A percentile compares a stretch with the other conserved stretches of the same genome.
phyloP scores from a whole-genome alignment of 2,329 filamentous ascomycete genomes.

The Colletotrichum sp. region DNA sequence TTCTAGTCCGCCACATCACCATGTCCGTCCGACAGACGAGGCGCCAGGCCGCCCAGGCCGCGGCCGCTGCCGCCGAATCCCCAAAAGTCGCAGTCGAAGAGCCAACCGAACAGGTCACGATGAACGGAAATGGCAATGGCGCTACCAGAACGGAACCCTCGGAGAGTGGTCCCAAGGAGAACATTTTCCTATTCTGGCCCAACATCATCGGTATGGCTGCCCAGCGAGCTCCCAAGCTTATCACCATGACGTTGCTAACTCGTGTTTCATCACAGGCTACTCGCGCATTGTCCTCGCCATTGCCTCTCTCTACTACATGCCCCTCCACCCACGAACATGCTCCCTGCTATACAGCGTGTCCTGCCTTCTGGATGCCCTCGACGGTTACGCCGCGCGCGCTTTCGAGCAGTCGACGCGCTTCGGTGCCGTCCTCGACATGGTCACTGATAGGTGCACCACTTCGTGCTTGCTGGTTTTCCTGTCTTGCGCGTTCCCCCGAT shows the following conservation, averaged over 20 bases:
- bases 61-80: conserved; percentile 1
- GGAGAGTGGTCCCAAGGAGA: conserved; percentile 58
- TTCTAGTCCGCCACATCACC: conserved; percentile 8
- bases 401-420: conserved; percentile 94
- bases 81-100: not conserved
- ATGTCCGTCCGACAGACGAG: conserved; percentile 46
- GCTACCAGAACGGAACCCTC: conserved; percentile 37
- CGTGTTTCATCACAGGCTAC: conserved; percentile 62
- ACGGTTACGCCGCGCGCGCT: conserved; percentile 83
- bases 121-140: conserved; percentile 53
- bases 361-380: conserved; percentile 92
- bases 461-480: conserved; percentile 94
- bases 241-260: not conserved
- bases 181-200: conserved; percentile 82
- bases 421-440: conserved; percentile 97
- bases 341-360: conserved; percentile 91
- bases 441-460: conserved; percentile 97
- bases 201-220: conserved; percentile 75
- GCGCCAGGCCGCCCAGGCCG: conserved; percentile 40
- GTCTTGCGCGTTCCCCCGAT: conserved; percentile 91
- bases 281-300: conserved; percentile 80
- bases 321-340: conserved; percentile 95
- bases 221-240: not conserved
- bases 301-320: conserved; percentile 98
- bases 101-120: conserved; percentile 22